Base-by-base conservation (phyloP, 2,329 filamentous ascomycete genomes). In the Colletotrichum cordylinicola region DNA sequence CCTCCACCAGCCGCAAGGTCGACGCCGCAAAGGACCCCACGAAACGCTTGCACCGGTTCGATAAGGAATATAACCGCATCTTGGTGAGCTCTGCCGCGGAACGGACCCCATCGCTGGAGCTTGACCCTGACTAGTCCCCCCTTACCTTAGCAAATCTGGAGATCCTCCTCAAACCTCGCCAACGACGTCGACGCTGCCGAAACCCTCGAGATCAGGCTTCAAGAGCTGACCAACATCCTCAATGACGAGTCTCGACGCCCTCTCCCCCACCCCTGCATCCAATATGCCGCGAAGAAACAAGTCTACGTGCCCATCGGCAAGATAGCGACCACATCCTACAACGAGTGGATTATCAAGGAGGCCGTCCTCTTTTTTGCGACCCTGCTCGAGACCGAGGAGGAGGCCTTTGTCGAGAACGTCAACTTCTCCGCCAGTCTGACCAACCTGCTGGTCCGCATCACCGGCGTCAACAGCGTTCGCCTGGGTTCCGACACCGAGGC, bases 381-480 rank as follows among this genome's bases (percentile, higher is more conserved):
- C 18, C 90, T 99, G 78, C 95, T 98, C 80, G 97, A 99, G 85
- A 97, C 96, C 83, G 97, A 98, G 84, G 96, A 98, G 85, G 97
- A 98, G 82, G 95, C 96, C 43, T 98, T 98, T 81, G 92, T 98
- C 64, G 95, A 98, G 82, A 98, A 94, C 81, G 91, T 93, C 37
- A 90, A 92, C 70, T 99, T 99, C 83, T 95, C 97, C 4, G 91
- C 93, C 74, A 96, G 95, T 80, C 85, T 99, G 81, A 97, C 98
- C 82, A 95, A 95, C 79, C 91, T 99, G 75, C 90, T 98, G 67
- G 91, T 95, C 76, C 92, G 93, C 78, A 95, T 96, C 43, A 93
- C 94, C 2, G 93, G 94, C 58, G 90, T 92, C 75, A 94, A 94
- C 79, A 93, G 91, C 81, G 92, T 95, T 77, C 90, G 92, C n/a